Conservation (phyloP, 1,284 basidiomycete species). For the Gomphus bonarii region DNA sequence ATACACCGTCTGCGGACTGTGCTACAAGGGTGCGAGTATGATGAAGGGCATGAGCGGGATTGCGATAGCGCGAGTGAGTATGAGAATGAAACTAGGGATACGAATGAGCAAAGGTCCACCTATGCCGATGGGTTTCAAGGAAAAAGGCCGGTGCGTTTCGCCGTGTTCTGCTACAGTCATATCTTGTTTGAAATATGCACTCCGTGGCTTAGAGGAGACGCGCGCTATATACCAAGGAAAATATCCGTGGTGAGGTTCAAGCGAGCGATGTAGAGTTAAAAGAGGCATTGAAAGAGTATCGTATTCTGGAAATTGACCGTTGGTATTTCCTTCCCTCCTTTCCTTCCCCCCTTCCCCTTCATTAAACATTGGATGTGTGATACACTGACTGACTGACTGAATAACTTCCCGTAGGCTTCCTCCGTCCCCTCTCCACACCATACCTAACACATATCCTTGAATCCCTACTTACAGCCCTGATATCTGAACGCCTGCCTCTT, state of each 20-base stretch:
- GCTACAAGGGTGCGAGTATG: conserved; percentile 58
- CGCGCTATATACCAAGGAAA: conserved; percentile 42
- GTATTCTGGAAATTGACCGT: conserved; percentile 68
- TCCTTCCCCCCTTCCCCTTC: neutral
- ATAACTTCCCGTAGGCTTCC: conserved; percentile 34
- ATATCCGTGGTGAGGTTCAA: conserved; percentile 58
- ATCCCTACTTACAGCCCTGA: conserved; percentile 58
- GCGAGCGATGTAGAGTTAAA: conserved; percentile 67
- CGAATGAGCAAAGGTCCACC: neutral
- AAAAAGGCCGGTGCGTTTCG: neutral
- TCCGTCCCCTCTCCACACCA: conserved; percentile 57
- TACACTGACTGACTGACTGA: neutral
- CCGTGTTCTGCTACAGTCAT: neutral
- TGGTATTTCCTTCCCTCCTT: neutral
- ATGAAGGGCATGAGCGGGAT: conserved; percentile 36
- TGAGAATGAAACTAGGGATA: neutral
- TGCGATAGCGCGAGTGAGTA: conserved; percentile 19
- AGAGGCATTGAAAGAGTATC: conserved; percentile 50
- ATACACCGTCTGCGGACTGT: conserved; percentile 56
- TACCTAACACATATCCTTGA: conserved; percentile 66
- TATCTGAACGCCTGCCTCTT: conserved; percentile 43
- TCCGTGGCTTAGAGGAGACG: conserved; percentile 18
- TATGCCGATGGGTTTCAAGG: conserved; percentile 19
- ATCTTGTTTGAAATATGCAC: neutral
- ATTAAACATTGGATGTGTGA: neutral